A percentile compares a stretch with the other conserved stretches of the same genome.
Conservation (phyloP, 345 rosid species). For the Tarenaya hassleriana region DNA sequence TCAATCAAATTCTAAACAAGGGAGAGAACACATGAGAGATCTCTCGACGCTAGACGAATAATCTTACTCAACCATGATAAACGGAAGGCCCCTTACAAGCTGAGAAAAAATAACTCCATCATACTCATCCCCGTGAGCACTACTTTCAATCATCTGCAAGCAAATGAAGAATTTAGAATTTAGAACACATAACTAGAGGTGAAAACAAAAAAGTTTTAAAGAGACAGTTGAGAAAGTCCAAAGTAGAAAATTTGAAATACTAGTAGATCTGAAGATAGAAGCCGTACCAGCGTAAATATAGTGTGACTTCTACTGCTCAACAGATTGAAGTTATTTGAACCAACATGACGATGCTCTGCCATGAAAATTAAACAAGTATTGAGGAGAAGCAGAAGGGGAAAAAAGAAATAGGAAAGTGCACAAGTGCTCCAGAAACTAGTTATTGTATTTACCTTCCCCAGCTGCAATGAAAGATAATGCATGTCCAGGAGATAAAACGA, state of each 20-base stretch:
- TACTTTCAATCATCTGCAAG: conserved; percentile 95
- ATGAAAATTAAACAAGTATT: conserved; percentile 20
- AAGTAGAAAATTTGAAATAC: neutral
- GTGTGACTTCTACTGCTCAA: conserved; percentile 99
- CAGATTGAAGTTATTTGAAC: conserved; percentile 96
- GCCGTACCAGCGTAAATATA: conserved; percentile 81
- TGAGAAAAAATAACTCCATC: conserved; percentile 99
- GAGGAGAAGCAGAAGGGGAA: conserved; percentile 14
- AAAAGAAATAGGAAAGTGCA: neutral
- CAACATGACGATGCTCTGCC: conserved; percentile 99
- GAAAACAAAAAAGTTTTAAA: conserved; percentile 8
- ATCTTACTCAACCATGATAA: conserved; percentile 13
- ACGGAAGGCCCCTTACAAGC: conserved; percentile 59
- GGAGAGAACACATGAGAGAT: conserved; percentile 15
- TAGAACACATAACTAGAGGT: conserved; percentile 8
- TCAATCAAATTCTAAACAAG: conserved; percentile 89
- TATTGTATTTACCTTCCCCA: conserved; percentile 69
- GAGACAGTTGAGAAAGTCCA: conserved; percentile 12
- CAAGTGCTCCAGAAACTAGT: conserved; percentile 4
- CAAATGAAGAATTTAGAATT: conserved; percentile 11
- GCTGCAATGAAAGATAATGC: conserved; percentile 98
- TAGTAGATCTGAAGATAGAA: conserved; percentile 12
- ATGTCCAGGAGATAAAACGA: conserved; percentile 97
- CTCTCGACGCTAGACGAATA: conserved; percentile 5
- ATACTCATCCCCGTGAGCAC: conserved; percentile 86